phyloP scores from a whole-genome alignment of 2,329 filamentous ascomycete genomes.

The Penicillium sp. region DNA sequence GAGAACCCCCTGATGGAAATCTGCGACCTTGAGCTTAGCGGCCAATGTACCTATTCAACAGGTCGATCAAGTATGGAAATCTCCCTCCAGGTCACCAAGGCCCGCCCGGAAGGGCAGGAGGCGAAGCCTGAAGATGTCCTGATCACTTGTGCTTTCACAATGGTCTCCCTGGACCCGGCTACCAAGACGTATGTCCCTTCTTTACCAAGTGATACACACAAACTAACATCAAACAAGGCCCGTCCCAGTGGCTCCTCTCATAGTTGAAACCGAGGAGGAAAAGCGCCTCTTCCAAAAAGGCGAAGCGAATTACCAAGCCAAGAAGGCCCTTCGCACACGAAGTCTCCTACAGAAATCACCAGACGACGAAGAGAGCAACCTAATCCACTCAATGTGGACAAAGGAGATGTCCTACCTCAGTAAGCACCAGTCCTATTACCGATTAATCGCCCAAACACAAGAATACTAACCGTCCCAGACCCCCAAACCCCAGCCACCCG shows the following conservation, averaged over 20 bases:
- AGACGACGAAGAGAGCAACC: slow-evolving; percentile 66
- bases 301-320: slow-evolving; percentile 63
- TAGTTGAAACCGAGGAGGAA: slow-evolving; percentile 64
- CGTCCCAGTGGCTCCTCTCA: slow-evolving; percentile 59
- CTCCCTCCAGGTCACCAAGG: slow-evolving; percentile 69
- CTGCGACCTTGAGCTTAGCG: slow-evolving; percentile 72
- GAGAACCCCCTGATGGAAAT: slow-evolving; percentile 72
- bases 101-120: slow-evolving; percentile 56
- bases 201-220: neutral
- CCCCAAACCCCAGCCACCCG: slow-evolving; percentile 54
- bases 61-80: slow-evolving; percentile 72
- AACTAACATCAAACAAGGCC: slow-evolving; percentile 44
- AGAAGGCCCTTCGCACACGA: slow-evolving; percentile 60
- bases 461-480: slow-evolving; percentile 36
- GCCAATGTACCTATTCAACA: slow-evolving; percentile 67
- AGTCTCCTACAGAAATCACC: slow-evolving; percentile 66
- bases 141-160: slow-evolving; percentile 72
- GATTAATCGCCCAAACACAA: neutral
- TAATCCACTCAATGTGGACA: slow-evolving; percentile 73
- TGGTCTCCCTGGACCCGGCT: slow-evolving; percentile 68
- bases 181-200: slow-evolving; percentile 56
- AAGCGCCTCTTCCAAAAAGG: slow-evolving; percentile 61
- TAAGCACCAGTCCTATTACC: slow-evolving; percentile 22
- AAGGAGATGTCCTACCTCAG: slow-evolving; percentile 62
- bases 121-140: slow-evolving; percentile 59